Evolutionary conservation across 768 basidiomycete genomes (phyloP), one percentile per base, ranked within the genome.

Genomic region (Tulasnella sp.): DNA sequence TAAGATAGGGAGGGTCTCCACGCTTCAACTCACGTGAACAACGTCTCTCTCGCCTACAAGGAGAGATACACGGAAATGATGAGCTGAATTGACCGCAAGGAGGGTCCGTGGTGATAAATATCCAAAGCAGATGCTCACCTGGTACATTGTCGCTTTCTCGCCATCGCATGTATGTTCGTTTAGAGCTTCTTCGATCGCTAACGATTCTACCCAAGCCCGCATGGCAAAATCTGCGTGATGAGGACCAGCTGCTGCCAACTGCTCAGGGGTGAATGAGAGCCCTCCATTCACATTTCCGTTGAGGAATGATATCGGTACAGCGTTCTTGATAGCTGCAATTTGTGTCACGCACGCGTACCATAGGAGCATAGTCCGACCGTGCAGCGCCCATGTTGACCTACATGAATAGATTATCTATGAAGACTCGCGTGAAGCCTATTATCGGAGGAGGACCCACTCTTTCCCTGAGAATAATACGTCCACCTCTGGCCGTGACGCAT

Each of bases 121-220:
- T 4, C 11, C 4, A n/a, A 15, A 19, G 4, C 52, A n/a, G 11
- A 32, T 4, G 4, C 29, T 15, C 42, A 53, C 61, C 47, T 56
- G 61, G 26, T 56, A 62, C 30, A 62, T 42, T 13, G 61, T 56
- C 9, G 19, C 47, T 45, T 56, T 49, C 32, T 62, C 61, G 15
- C 61, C 61, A 47, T 47, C 55, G 51, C 61, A 62, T 8, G 34
- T 44, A 42, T 62, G 61, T 21, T 56, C 41, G 24, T 62, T 44
- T 44, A 62, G 24, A 7, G 54, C 54, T 1, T 62, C 61, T 30
- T 62, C 61, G 13, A 62, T 55, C 4, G 43, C 61, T 19, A 56
- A 21, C 11, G 61, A 56, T 42, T 62, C 61, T 54, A 62, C 41
- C 54, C 54, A 62, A 15, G 61, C 50, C 26, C 61, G 42, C 34